phyloP scores from a whole-genome alignment of 306 rosid species.

The Acmispon strigosus region DNA sequence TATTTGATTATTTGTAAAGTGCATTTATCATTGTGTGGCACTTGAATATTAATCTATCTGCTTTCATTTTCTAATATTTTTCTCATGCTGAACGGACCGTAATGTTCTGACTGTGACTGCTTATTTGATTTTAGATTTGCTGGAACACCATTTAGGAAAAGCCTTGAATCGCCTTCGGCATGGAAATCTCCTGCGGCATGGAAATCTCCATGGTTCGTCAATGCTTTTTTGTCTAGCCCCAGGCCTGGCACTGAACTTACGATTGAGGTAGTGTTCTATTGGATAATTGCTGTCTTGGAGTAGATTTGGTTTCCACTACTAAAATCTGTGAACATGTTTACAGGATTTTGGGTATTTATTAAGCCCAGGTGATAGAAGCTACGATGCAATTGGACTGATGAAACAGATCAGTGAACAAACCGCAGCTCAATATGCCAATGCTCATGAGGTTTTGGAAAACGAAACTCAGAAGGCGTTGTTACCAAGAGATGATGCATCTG shows the following conservation, averaged over 20 bases:
- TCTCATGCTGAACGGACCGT: not conserved
- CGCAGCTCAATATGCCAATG: slow-evolving; percentile 80
- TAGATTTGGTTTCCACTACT: not conserved
- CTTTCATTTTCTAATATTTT: not conserved
- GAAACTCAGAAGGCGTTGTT: slow-evolving; percentile 57
- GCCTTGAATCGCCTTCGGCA: slow-evolving; percentile 92
- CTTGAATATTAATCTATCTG: too few relatives aligned
- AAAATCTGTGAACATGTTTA: not conserved
- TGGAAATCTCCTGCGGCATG: slow-evolving; percentile 94
- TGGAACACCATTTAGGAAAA: slow-evolving; percentile 78
- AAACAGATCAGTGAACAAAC: slow-evolving; percentile 81
- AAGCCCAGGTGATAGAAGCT: slow-evolving; percentile 86
- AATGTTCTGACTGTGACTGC: slow-evolving; percentile 13
- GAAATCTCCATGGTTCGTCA: slow-evolving; percentile 91
- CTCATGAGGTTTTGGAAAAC: slow-evolving; percentile 67
- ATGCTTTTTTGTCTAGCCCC: slow-evolving; percentile 66
- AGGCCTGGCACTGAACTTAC: slow-evolving; percentile 78
- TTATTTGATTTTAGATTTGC: slow-evolving; percentile 55
- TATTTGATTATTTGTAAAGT: too few relatives aligned
- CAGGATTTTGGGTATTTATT: slow-evolving; percentile 81
- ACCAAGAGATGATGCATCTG: slow-evolving; percentile 24
- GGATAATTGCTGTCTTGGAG: not conserved
- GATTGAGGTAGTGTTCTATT: slow-evolving; percentile 62
- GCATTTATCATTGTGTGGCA: too few relatives aligned
- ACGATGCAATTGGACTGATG: slow-evolving; percentile 89